These are phyloP conservation scores for Diaporthe amygdali DNA, from an alignment of 2,329 filamentous ascomycete genomes.

Conservation along the genomic window DNA sequence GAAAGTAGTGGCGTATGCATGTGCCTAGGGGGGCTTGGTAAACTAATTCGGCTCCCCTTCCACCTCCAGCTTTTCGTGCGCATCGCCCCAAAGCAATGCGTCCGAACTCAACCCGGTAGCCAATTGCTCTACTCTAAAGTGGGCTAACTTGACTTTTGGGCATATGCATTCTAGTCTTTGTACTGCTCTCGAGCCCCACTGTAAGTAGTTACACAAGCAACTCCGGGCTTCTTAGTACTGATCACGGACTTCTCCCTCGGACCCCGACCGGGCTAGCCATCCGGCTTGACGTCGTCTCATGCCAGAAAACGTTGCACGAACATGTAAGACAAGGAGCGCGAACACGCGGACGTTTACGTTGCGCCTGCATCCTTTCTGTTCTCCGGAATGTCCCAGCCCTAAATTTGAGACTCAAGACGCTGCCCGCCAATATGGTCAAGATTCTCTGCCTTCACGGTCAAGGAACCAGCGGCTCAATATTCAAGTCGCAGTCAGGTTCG, in stretches of 20 bases:
- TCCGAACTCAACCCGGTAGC: background rate
- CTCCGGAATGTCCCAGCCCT: background rate
- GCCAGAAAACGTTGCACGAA: background rate
- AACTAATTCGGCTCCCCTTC: background rate
- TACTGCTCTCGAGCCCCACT: conserved; percentile 2
- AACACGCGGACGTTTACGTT: background rate
- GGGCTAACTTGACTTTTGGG: background rate
- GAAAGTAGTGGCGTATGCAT: background rate
- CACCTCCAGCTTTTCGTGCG: too few species aligned
- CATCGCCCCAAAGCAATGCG: background rate
- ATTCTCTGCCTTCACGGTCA: conserved; percentile 44
- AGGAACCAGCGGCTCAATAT: conserved; percentile 42
- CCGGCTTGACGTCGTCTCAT: background rate
- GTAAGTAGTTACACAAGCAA: background rate
- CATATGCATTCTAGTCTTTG: background rate
- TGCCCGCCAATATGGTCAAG: conserved; percentile 31
- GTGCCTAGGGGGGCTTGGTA: background rate
- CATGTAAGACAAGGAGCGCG: background rate
- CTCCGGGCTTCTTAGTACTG: background rate
- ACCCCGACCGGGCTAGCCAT: conserved; percentile 16
- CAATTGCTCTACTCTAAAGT: background rate
- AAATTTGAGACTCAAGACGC: background rate
- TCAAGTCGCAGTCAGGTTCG: conserved; percentile 42
- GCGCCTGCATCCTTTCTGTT: background rate
- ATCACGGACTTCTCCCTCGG: conserved; percentile 22